Base-by-base conservation (phyloP, 441 rosid species). In the Metrosideros polymorpha region DNA sequence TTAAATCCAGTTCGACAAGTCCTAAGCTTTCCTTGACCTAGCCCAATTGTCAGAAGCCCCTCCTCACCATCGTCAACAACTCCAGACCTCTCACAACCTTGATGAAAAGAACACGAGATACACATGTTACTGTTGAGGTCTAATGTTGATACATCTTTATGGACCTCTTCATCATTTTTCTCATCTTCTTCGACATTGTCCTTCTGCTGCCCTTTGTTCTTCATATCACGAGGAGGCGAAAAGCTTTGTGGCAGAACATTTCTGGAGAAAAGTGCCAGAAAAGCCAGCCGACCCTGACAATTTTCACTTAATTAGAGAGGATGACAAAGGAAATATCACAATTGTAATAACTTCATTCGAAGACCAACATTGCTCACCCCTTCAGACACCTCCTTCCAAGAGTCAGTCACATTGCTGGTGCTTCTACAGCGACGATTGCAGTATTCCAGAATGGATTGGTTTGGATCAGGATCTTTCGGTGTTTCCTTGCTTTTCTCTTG, bases 341-440 rank as follows among this genome's bases (percentile, higher is more conserved):
- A 53, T 35, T 84, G 32, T 84, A 84, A 25, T 32, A 79, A 82
- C 55, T 42, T 45, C 86, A 84, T 22, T 71, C n/a, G 22, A 39
- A 22, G 27, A 39, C 6, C 35, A 76, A 22, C 9, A 24, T 88
- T 89, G 47, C 79, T 71, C 79, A 95, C 99, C 99, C 71, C 98
- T 91, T 96, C 93, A 42, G 99, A 97, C 85, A 97, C 99, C 89
- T 92, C 98, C 87, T 96, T 97, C 99, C 99, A 94, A 24, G 96
- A 93, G 89, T 97, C 99, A 45, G 85, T 89, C 51, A 56, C 52
- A 90, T 49, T 94, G 92, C 89, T 88, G 84, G 87, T 88, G 89
- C 91, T 94, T 91, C 94, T 92, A 88, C 88, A 79, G 50, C 96
- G 95, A 77, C 97, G 98, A 86, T 89, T 89, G 85, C 63, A 89